Conservation (phyloP, 768 basidiomycete species). For the Antrodiella citrinella region DNA sequence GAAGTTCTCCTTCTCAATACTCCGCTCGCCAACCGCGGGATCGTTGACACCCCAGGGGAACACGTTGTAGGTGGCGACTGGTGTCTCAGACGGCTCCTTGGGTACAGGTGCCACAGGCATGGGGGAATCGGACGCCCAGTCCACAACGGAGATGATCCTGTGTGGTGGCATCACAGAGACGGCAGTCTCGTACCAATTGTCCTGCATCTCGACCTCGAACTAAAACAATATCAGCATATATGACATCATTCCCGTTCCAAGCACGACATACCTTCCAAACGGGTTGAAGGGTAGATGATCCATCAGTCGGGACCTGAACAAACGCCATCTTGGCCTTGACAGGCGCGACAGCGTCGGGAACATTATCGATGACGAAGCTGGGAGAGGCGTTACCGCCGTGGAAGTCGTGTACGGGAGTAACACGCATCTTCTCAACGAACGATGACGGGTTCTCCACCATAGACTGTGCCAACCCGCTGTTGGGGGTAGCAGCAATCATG, state of each 20-base stretch:
- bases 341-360: slow-evolving; percentile 71
- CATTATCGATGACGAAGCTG: slow-evolving; percentile 49
- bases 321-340: slow-evolving; percentile 79
- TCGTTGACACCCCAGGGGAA: slow-evolving; percentile 84
- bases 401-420: slow-evolving; percentile 33
- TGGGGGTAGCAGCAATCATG: slow-evolving; percentile 68
- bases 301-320: slow-evolving; percentile 66
- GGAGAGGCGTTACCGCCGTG: slow-evolving; percentile 48
- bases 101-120: slow-evolving; percentile 26
- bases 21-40: slow-evolving; percentile 60
- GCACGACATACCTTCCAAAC: slow-evolving; percentile 66
- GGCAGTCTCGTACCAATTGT: slow-evolving; percentile 94
- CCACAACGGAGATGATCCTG: slow-evolving; percentile 80
- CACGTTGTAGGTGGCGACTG: slow-evolving; percentile 49
- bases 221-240: slow-evolving; percentile 16
- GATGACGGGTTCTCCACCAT: slow-evolving; percentile 42
- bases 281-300: slow-evolving; percentile 52
- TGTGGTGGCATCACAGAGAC: slow-evolving; percentile 71
- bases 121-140: slow-evolving; percentile 85
- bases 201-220: slow-evolving; percentile 89
- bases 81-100: slow-evolving; percentile 18
- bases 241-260: background rate
- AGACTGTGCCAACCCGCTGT: slow-evolving; percentile 35
- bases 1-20: slow-evolving; percentile 53
- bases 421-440: slow-evolving; percentile 42